Conservation (phyloP, 1,284 basidiomycete genomes). For the Ceratobasidium theobromae region DNA sequence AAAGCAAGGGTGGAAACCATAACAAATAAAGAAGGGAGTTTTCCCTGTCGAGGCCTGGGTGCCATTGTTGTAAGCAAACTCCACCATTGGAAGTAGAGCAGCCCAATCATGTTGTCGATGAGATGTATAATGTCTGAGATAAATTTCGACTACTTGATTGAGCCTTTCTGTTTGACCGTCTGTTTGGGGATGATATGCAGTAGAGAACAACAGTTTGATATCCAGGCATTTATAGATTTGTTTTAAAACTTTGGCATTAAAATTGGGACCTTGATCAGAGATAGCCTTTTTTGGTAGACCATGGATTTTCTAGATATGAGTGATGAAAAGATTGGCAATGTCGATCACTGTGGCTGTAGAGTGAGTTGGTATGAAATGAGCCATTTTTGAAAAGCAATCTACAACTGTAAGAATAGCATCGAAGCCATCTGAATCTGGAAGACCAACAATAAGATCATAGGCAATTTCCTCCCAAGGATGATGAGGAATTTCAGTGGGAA, state of each 20-base stretch:
- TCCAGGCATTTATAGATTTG: constrained; percentile 14
- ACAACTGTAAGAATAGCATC: constrained; percentile 38
- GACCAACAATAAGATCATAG: constrained; percentile 35
- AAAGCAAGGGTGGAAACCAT: constrained; percentile 38
- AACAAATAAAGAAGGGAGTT: constrained; percentile 40
- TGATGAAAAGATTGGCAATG: constrained; percentile 30
- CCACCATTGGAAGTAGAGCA: constrained; percentile 33
- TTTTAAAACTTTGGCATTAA: constrained; percentile 32
- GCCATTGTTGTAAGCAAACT: constrained; percentile 37
- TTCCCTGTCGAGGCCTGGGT: constrained; percentile 31
- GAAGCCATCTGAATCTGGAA: constrained; percentile 34
- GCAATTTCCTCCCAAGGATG: constrained; percentile 34
- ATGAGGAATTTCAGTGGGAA: constrained; percentile 32
- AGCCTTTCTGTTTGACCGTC: constrained; percentile 41
- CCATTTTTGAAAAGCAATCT: constrained; percentile 37
- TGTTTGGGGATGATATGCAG: constrained; percentile 38
- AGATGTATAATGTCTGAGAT: constrained; percentile 34
- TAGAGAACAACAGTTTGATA: constrained; percentile 37
- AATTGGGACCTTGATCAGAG: constrained; percentile 35
- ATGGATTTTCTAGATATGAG: constrained; percentile 35
- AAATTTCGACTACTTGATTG: constrained; percentile 42
- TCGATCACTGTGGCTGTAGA: constrained; percentile 31
- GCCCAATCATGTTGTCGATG: constrained; percentile 38
- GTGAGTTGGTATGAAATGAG: constrained; percentile 36
- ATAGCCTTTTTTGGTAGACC: constrained; percentile 36